Percentiles rank a stretch among this genome's conserved stretches.
phyloP scores from a whole-genome alignment of 2,329 filamentous ascomycete genomes.

The Amphichorda felina region DNA sequence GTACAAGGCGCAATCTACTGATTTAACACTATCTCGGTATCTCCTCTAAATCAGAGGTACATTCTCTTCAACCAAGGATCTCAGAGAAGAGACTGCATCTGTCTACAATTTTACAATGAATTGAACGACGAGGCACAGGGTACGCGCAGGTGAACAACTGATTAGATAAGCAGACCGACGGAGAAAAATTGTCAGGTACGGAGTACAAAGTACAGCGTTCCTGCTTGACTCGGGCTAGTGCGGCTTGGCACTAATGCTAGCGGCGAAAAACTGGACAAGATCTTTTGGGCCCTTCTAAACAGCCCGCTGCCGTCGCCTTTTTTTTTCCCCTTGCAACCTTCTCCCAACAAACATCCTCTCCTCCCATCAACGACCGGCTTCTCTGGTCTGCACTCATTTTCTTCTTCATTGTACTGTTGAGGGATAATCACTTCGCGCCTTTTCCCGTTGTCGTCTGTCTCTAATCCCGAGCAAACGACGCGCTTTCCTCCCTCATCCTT shows the following conservation, averaged over 20 bases:
- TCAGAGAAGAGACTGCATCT: no score
- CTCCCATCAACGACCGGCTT: constrained; percentile 5
- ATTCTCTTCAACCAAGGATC: no score
- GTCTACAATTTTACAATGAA: no score
- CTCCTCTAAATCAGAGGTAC: no score
- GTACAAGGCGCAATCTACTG: no score
- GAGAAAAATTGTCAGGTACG: no score
- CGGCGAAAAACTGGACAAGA: constrained; percentile 13
- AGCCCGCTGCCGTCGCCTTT: constrained; percentile 1
- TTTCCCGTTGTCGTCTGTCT: background rate
- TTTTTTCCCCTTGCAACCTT: constrained; percentile 10
- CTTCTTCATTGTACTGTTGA: background rate
- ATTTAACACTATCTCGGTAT: no score
- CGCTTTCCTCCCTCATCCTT: background rate
- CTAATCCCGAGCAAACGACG: no score
- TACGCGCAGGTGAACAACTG: no score
- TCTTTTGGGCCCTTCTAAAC: constrained; percentile 2
- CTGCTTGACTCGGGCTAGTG: background rate
- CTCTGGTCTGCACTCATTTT: constrained; percentile 15
- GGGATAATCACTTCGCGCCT: background rate
- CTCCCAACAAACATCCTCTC: constrained; percentile 10
- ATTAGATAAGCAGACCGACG: no score
- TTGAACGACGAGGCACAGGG: no score
- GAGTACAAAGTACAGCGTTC: no score
- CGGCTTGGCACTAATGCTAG: constrained; percentile 7